Evolutionary conservation across 768 basidiomycete species (phyloP).

Genomic region (Erythrobasidium yunnanense): DNA sequence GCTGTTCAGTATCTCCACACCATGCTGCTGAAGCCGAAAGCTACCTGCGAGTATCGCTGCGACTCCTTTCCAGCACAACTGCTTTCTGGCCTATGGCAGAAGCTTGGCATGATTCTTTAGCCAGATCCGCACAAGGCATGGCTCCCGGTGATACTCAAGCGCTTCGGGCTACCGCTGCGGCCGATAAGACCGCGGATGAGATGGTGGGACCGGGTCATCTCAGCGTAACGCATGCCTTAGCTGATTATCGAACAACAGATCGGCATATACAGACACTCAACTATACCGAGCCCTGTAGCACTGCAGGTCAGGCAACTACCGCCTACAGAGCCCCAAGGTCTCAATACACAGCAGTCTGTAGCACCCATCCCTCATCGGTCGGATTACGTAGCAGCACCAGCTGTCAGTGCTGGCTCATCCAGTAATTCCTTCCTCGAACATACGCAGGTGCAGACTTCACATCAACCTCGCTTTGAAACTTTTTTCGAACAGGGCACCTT

Average conservation of each 20-base stretch:
- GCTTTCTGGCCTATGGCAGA: constrained; percentile 2
- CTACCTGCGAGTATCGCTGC: not conserved
- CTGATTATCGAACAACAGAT: not conserved
- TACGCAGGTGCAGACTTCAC: no score
- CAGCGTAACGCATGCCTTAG: not conserved
- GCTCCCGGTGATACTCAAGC: not conserved
- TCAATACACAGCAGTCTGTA: no score
- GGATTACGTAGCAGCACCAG: no score
- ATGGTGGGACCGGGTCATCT: not conserved
- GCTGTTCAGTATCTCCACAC: constrained; percentile 6
- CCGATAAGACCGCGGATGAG: constrained; percentile 1
- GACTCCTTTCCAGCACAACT: not conserved
- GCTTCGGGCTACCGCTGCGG: not conserved
- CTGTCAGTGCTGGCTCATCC: no score
- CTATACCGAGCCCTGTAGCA: not conserved
- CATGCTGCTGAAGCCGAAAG: not conserved
- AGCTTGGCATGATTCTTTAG: constrained; percentile 6
- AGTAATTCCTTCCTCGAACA: no score
- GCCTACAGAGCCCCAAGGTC: no score
- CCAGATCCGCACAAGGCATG: not conserved
- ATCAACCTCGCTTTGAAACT: no score
- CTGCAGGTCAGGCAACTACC: no score
- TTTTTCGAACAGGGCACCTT: no score
- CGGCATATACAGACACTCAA: constrained; percentile 1
- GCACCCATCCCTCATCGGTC: no score